These are phyloP conservation scores for Fraxinus cuspidata DNA, from an alignment of 257 asterid genomes.

Conservation along the genomic window DNA sequence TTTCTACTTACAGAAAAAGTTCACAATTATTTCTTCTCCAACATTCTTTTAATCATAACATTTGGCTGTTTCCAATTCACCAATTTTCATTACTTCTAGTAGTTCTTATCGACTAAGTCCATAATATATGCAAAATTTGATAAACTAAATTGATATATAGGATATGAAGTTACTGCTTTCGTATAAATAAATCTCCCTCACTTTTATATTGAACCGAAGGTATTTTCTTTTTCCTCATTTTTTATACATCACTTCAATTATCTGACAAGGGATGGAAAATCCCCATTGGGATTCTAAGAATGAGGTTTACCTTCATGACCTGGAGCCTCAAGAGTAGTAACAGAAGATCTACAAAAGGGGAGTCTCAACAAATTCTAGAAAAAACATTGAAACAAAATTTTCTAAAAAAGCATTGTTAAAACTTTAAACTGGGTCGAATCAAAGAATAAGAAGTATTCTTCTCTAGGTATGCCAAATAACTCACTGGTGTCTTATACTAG, in stretches of 20 bases:
- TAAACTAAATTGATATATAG: background rate
- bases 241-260: background rate
- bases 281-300: background rate
- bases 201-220: background rate
- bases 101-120: background rate
- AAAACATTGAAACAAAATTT: too few relatives aligned
- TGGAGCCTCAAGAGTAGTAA: background rate
- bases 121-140: background rate
- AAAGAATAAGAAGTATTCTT: too few relatives aligned
- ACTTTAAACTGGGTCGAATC: too few relatives aligned
- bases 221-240: background rate
- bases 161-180: background rate
- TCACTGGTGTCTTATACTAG: background rate
- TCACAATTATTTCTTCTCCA: constrained; percentile 12
- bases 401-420: too few relatives aligned
- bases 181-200: background rate
- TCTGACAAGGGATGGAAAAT: background rate
- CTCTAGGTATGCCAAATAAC: background rate
- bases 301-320: background rate
- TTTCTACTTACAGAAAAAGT: constrained; percentile 23
- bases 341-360: too few relatives aligned
- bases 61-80: background rate
- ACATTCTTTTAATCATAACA: background rate
- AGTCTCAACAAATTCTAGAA: too few relatives aligned
- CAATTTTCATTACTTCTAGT: background rate